Evolutionary conservation across 495 filamentous ascomycete genomes (phyloP), one percentile per base, ranked within the genome.

Genomic region (Neurospora discreta): DNA sequence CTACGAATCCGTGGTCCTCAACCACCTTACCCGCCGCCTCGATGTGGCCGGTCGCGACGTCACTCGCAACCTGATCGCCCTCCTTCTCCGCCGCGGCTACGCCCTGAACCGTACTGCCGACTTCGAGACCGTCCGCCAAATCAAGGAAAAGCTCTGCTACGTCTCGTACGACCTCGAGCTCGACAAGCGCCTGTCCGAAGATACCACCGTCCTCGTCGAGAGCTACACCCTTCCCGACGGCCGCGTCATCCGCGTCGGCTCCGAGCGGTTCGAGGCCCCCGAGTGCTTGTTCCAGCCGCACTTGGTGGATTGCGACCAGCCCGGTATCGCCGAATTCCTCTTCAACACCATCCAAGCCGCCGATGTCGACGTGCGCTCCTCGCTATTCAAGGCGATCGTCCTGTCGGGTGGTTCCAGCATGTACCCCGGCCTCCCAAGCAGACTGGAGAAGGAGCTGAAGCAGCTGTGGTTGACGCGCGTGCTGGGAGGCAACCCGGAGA

Each of bases 101-200:
- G 95, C 95, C 26, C 87, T 99, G 68, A 99, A 99, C 88, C 89
- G 95, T 77, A 99, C 95, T 10, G 95, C 95, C 78, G 95, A 99
- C 80, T 99, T 99, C 81, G 95, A 99, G 84, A 99, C 95, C 38
- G 95, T 98, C 46, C 93, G 95, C 60, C 95, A 97, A 81, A 98
- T 99, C 83, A 99, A 99, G 84, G 95, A 99, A 85, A 98, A 98
- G 89, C 91, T 99, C 41, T 98, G 95, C 85, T 99, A 99, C 82
- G 94, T 99, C 72, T 97, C 94, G 5, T 99, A 98, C 85, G 96
- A 99, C 81, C 87, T 99, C 70, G 93, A 95, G 83, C 86, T 98
- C 60, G 95, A 99, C 86, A 92, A 98, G 82, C 89, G 92, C 75
- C 89, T 99, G 65, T 94, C 91, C 74, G 95, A 99, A 83, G 96